These are phyloP conservation scores for Cordyceps sp. DNA, from an alignment of 2,329 filamentous ascomycete species.

Conservation along the genomic window DNA sequence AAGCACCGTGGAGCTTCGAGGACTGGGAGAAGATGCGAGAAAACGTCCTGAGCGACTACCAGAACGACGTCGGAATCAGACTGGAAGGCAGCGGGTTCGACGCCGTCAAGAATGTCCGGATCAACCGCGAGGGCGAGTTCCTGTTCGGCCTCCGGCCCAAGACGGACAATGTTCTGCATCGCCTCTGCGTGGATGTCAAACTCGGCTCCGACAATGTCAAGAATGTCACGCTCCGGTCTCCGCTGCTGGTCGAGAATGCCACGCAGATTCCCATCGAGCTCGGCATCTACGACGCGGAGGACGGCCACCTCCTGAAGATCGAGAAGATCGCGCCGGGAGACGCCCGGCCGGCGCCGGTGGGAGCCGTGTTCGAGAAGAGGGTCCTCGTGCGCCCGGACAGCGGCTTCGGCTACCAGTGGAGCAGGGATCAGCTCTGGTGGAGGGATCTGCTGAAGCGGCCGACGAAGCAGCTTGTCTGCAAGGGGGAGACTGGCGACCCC, in stretches of 20 bases:
- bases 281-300: slow-evolving; percentile 73
- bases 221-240: slow-evolving; percentile 89
- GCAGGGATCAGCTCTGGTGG: slow-evolving; percentile 80
- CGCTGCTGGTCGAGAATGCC: slow-evolving; percentile 82
- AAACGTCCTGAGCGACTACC: slow-evolving; percentile 70
- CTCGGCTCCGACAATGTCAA: slow-evolving; percentile 94
- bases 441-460: slow-evolving; percentile 73
- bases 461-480: slow-evolving; percentile 75
- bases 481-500: slow-evolving; percentile 69
- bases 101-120: slow-evolving; percentile 67
- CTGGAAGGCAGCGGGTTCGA: slow-evolving; percentile 93
- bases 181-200: slow-evolving; percentile 79
- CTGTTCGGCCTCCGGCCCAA: slow-evolving; percentile 80
- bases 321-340: slow-evolving; percentile 94
- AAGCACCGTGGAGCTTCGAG: slow-evolving; percentile 91
- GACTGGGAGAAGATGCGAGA: slow-evolving; percentile 94
- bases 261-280: slow-evolving; percentile 93
- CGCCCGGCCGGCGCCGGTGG: slow-evolving; percentile 76
- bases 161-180: slow-evolving; percentile 70
- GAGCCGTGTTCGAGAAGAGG: slow-evolving; percentile 78
- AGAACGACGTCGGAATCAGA: slow-evolving; percentile 63
- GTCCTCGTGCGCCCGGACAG: slow-evolving; percentile 81
- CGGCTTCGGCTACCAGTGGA: slow-evolving; percentile 95
- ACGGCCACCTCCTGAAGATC: slow-evolving; percentile 87
- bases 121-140: slow-evolving; percentile 88